phyloP scores from a whole-genome alignment of 208 protist genomes.

The Trypanosoma conorhini region DNA sequence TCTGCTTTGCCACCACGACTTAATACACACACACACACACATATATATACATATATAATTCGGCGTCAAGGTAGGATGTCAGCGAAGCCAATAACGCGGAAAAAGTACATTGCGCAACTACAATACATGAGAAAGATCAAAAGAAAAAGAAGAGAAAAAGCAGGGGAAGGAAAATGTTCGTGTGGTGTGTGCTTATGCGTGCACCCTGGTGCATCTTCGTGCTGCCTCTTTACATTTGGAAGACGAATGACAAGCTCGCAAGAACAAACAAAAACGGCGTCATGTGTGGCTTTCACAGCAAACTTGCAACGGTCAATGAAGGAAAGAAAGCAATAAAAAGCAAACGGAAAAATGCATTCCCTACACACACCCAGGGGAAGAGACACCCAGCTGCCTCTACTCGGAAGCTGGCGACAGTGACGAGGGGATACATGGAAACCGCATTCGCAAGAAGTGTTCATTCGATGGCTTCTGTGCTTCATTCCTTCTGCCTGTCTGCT shows the following conservation, averaged over 20 bases:
- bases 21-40: too few species aligned
- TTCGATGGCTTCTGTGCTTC: constrained; percentile 23
- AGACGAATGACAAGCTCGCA: neutral
- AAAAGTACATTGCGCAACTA: neutral
- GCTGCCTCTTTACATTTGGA: constrained; percentile 1
- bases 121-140: neutral
- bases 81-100: neutral
- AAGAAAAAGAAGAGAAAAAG: constrained; percentile 4
- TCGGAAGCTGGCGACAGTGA: constrained; percentile 2
- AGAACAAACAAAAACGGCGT: neutral
- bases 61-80: neutral
- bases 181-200: neutral
- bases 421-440: constrained; percentile 18
- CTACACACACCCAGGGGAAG: neutral
- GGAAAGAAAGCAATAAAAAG: constrained; percentile 1
- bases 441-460: constrained; percentile 28
- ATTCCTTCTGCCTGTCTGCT: constrained; percentile 10
- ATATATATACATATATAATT: too few species aligned
- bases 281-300: neutral
- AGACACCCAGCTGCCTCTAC: constrained; percentile 4
- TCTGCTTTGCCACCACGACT: neutral
- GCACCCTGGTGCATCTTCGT: neutral
- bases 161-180: neutral
- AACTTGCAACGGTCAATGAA: neutral
- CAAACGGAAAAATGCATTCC: neutral